Evolutionary conservation across 2,329 filamentous ascomycete genomes (phyloP).

Genomic region (Aspergillus melleus): DNA sequence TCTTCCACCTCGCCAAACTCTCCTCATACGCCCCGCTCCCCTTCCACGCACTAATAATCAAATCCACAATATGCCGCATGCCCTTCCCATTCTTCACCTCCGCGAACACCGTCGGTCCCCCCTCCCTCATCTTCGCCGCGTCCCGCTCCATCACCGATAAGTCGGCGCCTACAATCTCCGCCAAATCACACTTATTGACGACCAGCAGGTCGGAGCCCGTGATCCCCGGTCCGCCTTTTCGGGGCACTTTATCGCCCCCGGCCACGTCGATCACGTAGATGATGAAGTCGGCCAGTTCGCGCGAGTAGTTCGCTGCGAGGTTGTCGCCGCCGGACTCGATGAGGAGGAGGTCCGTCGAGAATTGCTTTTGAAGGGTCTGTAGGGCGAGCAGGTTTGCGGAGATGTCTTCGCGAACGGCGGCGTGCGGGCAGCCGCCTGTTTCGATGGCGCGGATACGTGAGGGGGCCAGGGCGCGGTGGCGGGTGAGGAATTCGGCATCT

Average conservation of each 20-base stretch:
- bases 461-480: conserved; percentile 77
- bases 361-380: conserved; percentile 80
- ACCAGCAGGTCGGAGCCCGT: conserved; percentile 92
- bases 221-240: conserved; percentile 95
- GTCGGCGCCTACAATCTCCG: conserved; percentile 86
- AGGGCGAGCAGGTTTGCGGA: conserved; percentile 88
- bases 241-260: conserved; percentile 92
- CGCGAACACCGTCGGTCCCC: conserved; percentile 91
- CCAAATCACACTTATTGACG: conserved; percentile 96
- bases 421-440: conserved; percentile 95
- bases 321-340: conserved; percentile 98
- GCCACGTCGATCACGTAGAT: conserved; percentile 98
- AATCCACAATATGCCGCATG: conserved; percentile 79
- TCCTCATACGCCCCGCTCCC: conserved; percentile 70
- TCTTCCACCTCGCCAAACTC: conserved; percentile 47
- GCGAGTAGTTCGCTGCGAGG: conserved; percentile 91
- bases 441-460: conserved; percentile 91
- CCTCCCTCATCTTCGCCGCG: conserved; percentile 90
- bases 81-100: conserved; percentile 93
- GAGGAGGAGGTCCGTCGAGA: conserved; percentile 78
- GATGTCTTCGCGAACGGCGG: conserved; percentile 96
- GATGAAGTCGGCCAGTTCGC: conserved; percentile 95
- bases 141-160: conserved; percentile 92
- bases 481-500: conserved; percentile 95
- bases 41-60: conserved; percentile 92